phyloP scores from a whole-genome alignment of 2,329 filamentous ascomycete genomes.

The Fusarium ramigenum region DNA sequence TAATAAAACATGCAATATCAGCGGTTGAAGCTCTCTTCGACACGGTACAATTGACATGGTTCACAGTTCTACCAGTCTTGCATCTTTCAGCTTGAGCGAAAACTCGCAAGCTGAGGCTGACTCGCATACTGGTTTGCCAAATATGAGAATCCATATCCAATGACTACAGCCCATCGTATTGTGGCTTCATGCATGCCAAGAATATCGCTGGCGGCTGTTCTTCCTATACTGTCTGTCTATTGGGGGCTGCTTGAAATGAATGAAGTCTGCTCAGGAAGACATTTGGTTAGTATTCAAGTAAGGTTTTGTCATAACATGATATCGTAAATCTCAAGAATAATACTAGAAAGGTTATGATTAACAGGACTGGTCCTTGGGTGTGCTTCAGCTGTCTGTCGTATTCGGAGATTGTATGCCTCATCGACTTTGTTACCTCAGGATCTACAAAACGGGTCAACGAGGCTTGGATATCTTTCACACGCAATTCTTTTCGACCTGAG shows the following conservation, averaged over 20 bases:
- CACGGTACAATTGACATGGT: fast-evolving
- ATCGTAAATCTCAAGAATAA: neutral
- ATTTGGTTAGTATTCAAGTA: neutral
- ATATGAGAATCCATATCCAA: neutral
- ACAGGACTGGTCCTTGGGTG: too few relatives aligned
- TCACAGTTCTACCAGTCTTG: neutral
- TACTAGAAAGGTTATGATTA: neutral
- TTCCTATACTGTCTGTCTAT: neutral
- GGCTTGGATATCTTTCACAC: too few relatives aligned
- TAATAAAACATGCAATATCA: neutral
- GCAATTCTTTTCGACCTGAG: too few relatives aligned
- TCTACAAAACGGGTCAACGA: too few relatives aligned
- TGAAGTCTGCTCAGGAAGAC: neutral
- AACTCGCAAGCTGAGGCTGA: neutral
- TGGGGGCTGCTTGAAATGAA: fast-evolving
- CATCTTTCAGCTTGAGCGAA: neutral
- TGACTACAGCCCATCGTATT: fast-evolving
- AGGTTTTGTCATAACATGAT: neutral
- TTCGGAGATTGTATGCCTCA: too few relatives aligned
- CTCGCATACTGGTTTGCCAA: neutral
- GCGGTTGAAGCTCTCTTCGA: too few relatives aligned
- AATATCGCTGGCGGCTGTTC: fast-evolving
- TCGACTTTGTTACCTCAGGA: too few relatives aligned
- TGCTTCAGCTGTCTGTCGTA: too few relatives aligned
- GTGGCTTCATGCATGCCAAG: neutral